phyloP scores from a whole-genome alignment of 75 land plant genomes.

The Pinus tabuliformis region DNA sequence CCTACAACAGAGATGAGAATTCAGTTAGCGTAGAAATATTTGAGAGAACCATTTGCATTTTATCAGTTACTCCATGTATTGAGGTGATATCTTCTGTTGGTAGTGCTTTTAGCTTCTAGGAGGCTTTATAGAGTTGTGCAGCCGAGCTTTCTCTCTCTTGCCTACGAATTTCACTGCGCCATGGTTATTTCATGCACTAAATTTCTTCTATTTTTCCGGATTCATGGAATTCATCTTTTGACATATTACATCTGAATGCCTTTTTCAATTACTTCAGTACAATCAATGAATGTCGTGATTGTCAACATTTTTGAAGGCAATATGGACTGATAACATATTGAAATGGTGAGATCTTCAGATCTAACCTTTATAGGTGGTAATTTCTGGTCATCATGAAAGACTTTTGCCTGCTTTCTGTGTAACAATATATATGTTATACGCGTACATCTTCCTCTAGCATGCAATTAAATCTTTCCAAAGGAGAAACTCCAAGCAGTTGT shows the following conservation, averaged over 20 bases:
- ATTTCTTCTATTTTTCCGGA: too few relatives aligned
- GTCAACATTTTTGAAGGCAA: neutral
- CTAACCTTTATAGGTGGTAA: neutral
- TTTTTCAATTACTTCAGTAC: too few relatives aligned
- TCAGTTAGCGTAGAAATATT: neutral
- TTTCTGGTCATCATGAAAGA: neutral
- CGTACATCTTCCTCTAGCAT: too few relatives aligned
- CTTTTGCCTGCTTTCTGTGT: too few relatives aligned
- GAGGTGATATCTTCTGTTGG: neutral
- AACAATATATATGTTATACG: too few relatives aligned
- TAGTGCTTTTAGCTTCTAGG: neutral
- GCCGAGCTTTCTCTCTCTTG: neutral
- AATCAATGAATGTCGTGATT: too few relatives aligned
- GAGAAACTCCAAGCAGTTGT: too few relatives aligned
- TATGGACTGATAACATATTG: neutral
- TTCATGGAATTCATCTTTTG: too few relatives aligned
- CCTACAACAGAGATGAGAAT: neutral
- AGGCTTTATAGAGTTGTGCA: neutral
- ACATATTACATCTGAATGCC: too few relatives aligned
- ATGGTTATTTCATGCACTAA: neutral
- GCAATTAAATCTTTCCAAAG: too few relatives aligned
- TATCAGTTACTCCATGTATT: neutral
- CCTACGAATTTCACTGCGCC: neutral
- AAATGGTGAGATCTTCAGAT: neutral
- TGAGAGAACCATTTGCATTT: neutral